These are phyloP conservation scores for Leccinum ochraceum DNA, from an alignment of 768 basidiomycete genomes.

Conservation along the genomic window DNA sequence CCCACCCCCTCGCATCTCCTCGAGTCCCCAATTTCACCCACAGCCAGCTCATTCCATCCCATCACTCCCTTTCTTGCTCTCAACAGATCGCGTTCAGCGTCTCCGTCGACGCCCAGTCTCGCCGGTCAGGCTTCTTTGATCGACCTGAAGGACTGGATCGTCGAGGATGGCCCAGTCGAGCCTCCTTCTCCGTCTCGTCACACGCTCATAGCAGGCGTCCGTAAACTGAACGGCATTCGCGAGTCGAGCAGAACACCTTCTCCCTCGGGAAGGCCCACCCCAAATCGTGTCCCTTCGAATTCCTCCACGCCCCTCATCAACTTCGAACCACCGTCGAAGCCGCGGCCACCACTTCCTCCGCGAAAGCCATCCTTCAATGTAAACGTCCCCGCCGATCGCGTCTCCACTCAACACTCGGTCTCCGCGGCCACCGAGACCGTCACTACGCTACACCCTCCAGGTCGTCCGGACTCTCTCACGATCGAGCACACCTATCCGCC, in stretches of 20 bases:
- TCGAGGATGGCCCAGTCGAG: conserved; percentile 56
- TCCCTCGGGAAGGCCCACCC: conserved; percentile 15
- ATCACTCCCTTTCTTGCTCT: conserved; percentile 40
- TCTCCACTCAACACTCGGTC: conserved; percentile 31
- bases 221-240: conserved; percentile 20
- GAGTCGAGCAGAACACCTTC: conserved; percentile 29
- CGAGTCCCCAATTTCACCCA: conserved; percentile 53
- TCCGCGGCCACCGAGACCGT: conserved; percentile 17
- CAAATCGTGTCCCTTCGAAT: conserved; percentile 7
- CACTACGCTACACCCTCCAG: conserved; percentile 31
- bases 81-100: conserved; percentile 41
- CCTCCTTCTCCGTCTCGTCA: conserved; percentile 14
- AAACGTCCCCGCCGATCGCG: conserved; percentile 41
- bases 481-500: conserved; percentile 62
- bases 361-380: conserved; percentile 55
- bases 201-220: conserved; percentile 6
- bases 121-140: conserved; percentile 59
- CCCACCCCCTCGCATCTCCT: conserved; percentile 35
- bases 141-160: conserved; percentile 73
- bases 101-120: conserved; percentile 44
- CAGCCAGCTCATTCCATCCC: conserved; percentile 43
- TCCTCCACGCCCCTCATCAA: conserved; percentile 51
- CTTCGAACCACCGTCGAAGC: conserved; percentile 51
- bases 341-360: conserved; percentile 63
- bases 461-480: conserved; percentile 48